Percentiles rank a stretch among this genome's conserved stretches.
Conservation (phyloP, 305 asterid species). For the Fraxinus platypoda region DNA sequence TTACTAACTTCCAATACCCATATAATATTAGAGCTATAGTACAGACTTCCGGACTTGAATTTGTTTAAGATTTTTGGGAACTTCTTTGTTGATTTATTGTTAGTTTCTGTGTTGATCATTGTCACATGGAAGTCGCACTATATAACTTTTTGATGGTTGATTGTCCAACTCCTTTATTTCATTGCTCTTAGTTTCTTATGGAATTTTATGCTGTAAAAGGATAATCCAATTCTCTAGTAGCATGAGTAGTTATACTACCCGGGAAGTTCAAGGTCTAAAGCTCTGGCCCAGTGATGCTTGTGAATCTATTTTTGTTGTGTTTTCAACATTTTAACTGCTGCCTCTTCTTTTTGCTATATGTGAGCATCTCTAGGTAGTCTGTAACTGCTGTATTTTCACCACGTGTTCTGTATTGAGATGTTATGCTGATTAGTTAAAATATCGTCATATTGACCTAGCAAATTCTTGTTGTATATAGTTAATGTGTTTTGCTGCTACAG, state of each 20-base stretch:
- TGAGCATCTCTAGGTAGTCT: background rate
- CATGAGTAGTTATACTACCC: too few relatives aligned
- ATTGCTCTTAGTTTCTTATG: background rate
- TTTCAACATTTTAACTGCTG: background rate
- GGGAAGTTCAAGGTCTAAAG: too few relatives aligned
- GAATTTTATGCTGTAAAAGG: background rate
- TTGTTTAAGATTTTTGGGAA: background rate
- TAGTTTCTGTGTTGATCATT: slow-evolving; percentile 7
- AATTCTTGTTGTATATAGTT: background rate
- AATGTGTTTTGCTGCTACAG: background rate
- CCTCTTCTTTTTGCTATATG: background rate
- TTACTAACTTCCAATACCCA: background rate
- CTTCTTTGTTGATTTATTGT: background rate
- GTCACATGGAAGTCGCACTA: background rate
- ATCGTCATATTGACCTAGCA: background rate
- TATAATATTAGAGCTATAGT: slow-evolving; percentile 3
- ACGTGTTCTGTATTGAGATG: background rate
- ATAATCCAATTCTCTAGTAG: background rate
- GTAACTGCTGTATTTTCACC: background rate
- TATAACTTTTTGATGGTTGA: slow-evolving; percentile 3
- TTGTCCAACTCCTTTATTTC: background rate
- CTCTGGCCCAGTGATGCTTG: too few relatives aligned
- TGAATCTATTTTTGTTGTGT: too few relatives aligned
- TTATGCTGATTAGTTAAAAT: background rate
- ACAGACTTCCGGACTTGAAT: background rate